A percentile compares a stretch with the other conserved stretches of the same genome.
These are phyloP conservation scores for Phytopythium ostracodes DNA, from an alignment of 352 stramenopile species.

Conservation along the genomic window DNA sequence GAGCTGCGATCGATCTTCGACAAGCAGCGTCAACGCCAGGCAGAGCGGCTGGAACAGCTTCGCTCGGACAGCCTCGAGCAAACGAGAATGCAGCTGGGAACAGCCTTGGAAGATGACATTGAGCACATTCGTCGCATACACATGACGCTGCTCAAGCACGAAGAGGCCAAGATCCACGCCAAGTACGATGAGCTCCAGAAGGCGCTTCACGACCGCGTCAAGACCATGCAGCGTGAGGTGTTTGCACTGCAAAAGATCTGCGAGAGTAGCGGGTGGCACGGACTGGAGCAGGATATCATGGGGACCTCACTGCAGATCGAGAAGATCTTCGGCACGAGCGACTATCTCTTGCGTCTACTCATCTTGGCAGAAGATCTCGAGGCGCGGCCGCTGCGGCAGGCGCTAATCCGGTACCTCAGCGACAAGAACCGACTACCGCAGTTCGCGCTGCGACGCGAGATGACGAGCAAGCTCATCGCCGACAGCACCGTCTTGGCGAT, in stretches of 20 bases:
- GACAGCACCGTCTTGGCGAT: slow-evolving; percentile 65
- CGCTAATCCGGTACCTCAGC: slow-evolving; percentile 53
- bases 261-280: slow-evolving; percentile 45
- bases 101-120: slow-evolving; percentile 54
- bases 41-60: slow-evolving; percentile 34
- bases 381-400: slow-evolving; percentile 44
- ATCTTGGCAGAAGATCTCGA: slow-evolving; percentile 75
- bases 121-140: slow-evolving; percentile 64
- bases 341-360: slow-evolving; percentile 65
- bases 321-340: slow-evolving; percentile 61
- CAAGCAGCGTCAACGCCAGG: slow-evolving; percentile 29
- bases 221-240: slow-evolving; percentile 39
- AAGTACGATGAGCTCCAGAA: slow-evolving; percentile 52
- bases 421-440: slow-evolving; percentile 41
- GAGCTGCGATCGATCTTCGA: slow-evolving; percentile 51
- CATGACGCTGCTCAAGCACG: slow-evolving; percentile 40
- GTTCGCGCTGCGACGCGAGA: slow-evolving; percentile 61
- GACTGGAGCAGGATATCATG: slow-evolving; percentile 53
- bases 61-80: slow-evolving; percentile 31
- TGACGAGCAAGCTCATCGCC: slow-evolving; percentile 69
- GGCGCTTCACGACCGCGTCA: slow-evolving; percentile 29
- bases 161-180: slow-evolving; percentile 56
- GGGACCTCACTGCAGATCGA: slow-evolving; percentile 54
- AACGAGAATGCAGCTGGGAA: slow-evolving; percentile 44
- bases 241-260: slow-evolving; percentile 44